Conservation (phyloP, 2,329 filamentous ascomycete genomes). For the Cercospora nicotianae region DNA sequence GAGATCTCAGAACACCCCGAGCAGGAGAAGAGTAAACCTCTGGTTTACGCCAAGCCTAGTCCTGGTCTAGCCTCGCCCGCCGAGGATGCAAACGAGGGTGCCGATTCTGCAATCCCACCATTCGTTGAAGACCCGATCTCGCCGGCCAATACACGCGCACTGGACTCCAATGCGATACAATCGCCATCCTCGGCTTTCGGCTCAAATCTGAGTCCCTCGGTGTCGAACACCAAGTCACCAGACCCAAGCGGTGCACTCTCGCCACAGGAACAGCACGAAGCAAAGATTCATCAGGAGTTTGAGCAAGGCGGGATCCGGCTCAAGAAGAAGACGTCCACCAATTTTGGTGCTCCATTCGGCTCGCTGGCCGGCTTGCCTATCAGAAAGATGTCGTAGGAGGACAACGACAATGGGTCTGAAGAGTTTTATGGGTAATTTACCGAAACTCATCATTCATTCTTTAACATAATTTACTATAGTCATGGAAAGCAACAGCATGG, state of each 20-base stretch:
- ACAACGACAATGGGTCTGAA: not conserved
- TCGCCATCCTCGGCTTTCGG: constrained; percentile 18
- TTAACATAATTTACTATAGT: constrained; percentile 8
- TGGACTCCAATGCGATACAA: constrained; percentile 13
- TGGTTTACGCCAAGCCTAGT: constrained; percentile 33
- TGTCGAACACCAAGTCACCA: constrained; percentile 14
- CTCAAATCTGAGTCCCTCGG: constrained; percentile 24
- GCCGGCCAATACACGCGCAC: constrained; percentile 4
- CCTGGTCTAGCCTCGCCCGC: constrained; percentile 35
- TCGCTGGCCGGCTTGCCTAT: constrained; percentile 36
- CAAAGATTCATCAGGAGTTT: constrained; percentile 32
- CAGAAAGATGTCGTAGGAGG: constrained; percentile 27
- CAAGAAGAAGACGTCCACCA: constrained; percentile 40
- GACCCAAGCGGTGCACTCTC: constrained; percentile 19
- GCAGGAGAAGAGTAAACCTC: constrained; percentile 33
- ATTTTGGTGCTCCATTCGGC: constrained; percentile 42
- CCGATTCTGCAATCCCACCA: not conserved
- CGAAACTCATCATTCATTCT: constrained; percentile 9
- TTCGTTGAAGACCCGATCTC: not conserved
- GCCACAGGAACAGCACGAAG: constrained; percentile 30
- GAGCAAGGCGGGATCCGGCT: constrained; percentile 39
- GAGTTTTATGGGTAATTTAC: not conserved
- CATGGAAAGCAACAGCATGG: not conserved
- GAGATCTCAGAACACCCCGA: constrained; percentile 39
- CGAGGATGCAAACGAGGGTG: constrained; percentile 14